Conservation (phyloP, 1,284 basidiomycete species). For the Puccinia novopanici region DNA sequence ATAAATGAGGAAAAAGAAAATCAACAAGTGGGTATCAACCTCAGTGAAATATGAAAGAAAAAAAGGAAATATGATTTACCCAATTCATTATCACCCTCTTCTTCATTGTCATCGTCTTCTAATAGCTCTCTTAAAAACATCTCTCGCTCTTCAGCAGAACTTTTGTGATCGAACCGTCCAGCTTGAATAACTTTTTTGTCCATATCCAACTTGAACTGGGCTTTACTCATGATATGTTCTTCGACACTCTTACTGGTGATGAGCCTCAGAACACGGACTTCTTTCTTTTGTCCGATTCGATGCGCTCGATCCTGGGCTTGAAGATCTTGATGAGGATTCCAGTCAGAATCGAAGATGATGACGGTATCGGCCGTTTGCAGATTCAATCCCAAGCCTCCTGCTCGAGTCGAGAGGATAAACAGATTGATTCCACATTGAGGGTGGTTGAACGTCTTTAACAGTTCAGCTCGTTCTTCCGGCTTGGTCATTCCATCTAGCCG, state of each 20-base stretch:
- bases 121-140: conserved; percentile 74
- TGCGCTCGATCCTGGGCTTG: conserved; percentile 79
- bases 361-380: conserved; percentile 98
- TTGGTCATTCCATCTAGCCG: conserved; percentile 97
- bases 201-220: conserved; percentile 94
- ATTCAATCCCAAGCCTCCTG: conserved; percentile 96
- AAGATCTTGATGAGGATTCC: conserved; percentile 96
- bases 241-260: conserved; percentile 98
- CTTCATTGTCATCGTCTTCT: conserved; percentile 59
- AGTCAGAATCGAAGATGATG: conserved; percentile 76
- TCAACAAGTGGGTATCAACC: not conserved
- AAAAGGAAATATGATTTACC: conserved; percentile 64
- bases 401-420: conserved; percentile 94
- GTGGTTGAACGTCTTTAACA: conserved; percentile 89
- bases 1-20: not conserved
- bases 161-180: conserved; percentile 98
- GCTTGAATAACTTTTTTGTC: conserved; percentile 99
- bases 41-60: not conserved
- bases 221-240: conserved; percentile 92
- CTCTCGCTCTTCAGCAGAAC: conserved; percentile 95
- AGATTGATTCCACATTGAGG: conserved; percentile 85
- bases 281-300: conserved; percentile 99
- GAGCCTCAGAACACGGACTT: conserved; percentile 92
- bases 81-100: conserved; percentile 57
- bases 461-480: conserved; percentile 90